Percentiles rank a stretch among this genome's conserved stretches.
Conservation (phyloP, 495 filamentous ascomycete species). For the Cetradonia linearis region DNA sequence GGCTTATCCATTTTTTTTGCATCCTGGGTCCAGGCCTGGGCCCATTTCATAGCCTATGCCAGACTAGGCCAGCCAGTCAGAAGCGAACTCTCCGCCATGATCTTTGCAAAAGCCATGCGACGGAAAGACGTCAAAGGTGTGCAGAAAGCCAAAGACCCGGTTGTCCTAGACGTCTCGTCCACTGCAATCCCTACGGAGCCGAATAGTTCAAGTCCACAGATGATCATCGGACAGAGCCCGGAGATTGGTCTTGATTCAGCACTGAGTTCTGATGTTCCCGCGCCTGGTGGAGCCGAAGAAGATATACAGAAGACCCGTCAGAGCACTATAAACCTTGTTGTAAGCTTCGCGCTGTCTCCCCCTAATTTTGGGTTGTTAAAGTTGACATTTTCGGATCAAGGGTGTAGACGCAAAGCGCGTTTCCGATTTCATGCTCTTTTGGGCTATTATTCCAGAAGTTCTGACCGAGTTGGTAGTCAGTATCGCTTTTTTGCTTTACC, state of each 20-base stretch:
- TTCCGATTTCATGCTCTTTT: constrained; percentile 57
- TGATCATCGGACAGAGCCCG: neutral
- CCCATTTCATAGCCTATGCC: constrained; percentile 57
- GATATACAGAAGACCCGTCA: constrained; percentile 57
- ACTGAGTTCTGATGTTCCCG: constrained; percentile 19
- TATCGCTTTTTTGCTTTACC: constrained; percentile 50
- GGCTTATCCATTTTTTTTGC: constrained; percentile 45
- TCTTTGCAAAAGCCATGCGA: constrained; percentile 70
- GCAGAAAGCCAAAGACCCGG: constrained; percentile 31
- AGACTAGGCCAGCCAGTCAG: constrained; percentile 55
- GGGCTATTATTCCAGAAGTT: constrained; percentile 49
- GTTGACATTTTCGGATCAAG: neutral
- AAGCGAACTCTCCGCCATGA: constrained; percentile 56
- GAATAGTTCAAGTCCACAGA: neutral
- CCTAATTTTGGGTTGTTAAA: neutral
- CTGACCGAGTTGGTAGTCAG: constrained; percentile 56
- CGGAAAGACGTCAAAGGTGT: constrained; percentile 65
- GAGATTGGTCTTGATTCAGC: neutral
- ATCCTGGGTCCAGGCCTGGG: constrained; percentile 49
- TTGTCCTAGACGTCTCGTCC: neutral
- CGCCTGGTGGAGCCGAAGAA: constrained; percentile 41
- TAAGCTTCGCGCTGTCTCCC: constrained; percentile 1
- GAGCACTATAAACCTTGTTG: constrained; percentile 68
- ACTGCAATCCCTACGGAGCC: neutral
- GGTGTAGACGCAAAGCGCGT: constrained; percentile 65